Percentiles rank a stretch among this genome's conserved stretches.
Conservation (phyloP, 2,329 filamentous ascomycete species). For the Venturiaceae sp. region DNA sequence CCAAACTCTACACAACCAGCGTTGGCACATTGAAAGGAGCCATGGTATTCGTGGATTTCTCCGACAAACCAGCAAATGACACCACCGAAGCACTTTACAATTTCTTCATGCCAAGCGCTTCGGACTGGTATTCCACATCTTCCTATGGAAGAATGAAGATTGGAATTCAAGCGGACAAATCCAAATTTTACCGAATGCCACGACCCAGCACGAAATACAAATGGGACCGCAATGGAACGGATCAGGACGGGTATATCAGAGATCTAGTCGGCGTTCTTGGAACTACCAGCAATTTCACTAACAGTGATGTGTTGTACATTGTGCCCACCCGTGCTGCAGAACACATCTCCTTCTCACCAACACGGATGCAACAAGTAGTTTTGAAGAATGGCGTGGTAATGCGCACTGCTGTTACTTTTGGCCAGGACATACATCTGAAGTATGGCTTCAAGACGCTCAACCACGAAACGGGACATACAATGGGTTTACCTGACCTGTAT, state of each 20-base stretch:
- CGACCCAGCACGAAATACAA: not conserved
- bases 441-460: slow-evolving; percentile 12
- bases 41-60: slow-evolving; percentile 6
- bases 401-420: slow-evolving; percentile 11
- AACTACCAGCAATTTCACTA: not conserved
- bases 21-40: not conserved
- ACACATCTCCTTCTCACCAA: slow-evolving; percentile 8
- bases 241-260: slow-evolving; percentile 9
- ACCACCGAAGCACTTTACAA: not conserved
- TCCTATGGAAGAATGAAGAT: slow-evolving; percentile 2
- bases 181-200: slow-evolving; percentile 6
- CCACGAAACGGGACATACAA: slow-evolving; percentile 13
- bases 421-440: slow-evolving; percentile 10
- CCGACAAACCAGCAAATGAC: slow-evolving; percentile 4
- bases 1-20: not conserved
- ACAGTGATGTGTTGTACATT: slow-evolving; percentile 12
- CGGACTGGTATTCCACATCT: not conserved
- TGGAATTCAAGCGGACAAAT: not conserved
- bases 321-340: slow-evolving; percentile 9
- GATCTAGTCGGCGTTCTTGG: slow-evolving; percentile 11
- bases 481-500: slow-evolving; percentile 14
- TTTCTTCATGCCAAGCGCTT: not conserved
- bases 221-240: not conserved
- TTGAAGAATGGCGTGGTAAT: slow-evolving; percentile 9
- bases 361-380: slow-evolving; percentile 1